These are phyloP conservation scores for Mycena indigotica DNA, from an alignment of 768 basidiomycete genomes.

Conservation along the genomic window DNA sequence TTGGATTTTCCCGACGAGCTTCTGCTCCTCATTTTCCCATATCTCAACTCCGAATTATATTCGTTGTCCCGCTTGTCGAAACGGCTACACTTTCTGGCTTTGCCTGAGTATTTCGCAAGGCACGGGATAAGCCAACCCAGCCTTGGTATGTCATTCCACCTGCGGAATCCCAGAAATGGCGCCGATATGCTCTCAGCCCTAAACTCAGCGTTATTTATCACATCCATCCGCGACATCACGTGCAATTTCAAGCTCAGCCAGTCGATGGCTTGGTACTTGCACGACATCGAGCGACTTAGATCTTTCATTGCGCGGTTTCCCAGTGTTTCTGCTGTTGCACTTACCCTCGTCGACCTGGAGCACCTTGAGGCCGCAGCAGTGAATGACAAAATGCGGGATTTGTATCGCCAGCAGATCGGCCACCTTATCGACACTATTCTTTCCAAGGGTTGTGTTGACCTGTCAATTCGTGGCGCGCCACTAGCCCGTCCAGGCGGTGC, in stretches of 20 bases:
- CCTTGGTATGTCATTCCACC: background rate
- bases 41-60: conserved; percentile 5
- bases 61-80: conserved; percentile 3
- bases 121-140: background rate
- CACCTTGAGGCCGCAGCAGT: conserved; percentile 1
- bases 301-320: conserved; percentile 5
- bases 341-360: background rate
- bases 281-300: conserved; percentile 9
- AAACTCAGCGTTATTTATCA: conserved; percentile 6
- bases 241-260: conserved; percentile 7
- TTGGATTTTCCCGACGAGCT: conserved; percentile 13
- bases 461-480: background rate
- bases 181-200: conserved; percentile 8
- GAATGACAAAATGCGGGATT: background rate
- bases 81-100: conserved; percentile 13
- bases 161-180: background rate
- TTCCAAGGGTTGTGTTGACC: background rate
- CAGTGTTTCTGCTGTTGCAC: background rate
- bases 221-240: background rate
- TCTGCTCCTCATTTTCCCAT: background rate
- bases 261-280: conserved; percentile 5
- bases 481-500: background rate
- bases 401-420: background rate
- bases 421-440: background rate
- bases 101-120: conserved; percentile 1